Evolutionary conservation across 2,329 filamentous ascomycete species (phyloP), one percentile per base, ranked within the genome.

Genomic region (Neonectria ditissima): DNA sequence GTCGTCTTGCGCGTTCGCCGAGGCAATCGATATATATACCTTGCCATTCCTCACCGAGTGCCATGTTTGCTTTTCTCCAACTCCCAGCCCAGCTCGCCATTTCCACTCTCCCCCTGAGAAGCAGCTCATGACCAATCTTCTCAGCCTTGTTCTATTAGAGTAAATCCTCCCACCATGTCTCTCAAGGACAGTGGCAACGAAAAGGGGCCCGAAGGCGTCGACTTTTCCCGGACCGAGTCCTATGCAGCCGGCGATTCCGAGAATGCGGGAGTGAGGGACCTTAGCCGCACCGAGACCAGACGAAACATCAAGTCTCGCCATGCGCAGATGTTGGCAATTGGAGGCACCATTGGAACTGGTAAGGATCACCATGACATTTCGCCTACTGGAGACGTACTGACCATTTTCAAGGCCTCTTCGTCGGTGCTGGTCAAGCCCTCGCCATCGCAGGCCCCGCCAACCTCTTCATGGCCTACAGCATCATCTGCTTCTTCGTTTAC

Each of bases 401-500:
- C 11, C 14, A 14, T 34, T 14, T 34, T 34, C 13, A 14, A 34
- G 32, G 32, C 13, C 51, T 59, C 41, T 60, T 59, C 45, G 45
- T 64, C 30, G 62, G 62, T 26, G 39, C 62, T 5, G 62, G 56
- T 4, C 62, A 64, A 30, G 62, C 52, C 10, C 62, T 64, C 4
- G 51, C 44, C 2, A 18, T 28, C 9, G 62, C 48, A 2, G 62
- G 62, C 7, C 61, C 61, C 1, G 56, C 22, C 4, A 54, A 48
- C 45, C 51, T 64, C 9, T 53, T 64, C 39, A 41, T 60, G 41
- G 41, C 56, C 2, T 64, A 64, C 30, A 55, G 44, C 45, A 39
- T 60, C 28, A 60, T 60, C 8, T 64, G 41, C 44, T 55, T 64
- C 41, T 54, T 64, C 28, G 62, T 64, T 11, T 64, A 64, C 18